Conservation (phyloP, 2,329 filamentous ascomycete genomes). For the Aspergillus thermomutatus region DNA sequence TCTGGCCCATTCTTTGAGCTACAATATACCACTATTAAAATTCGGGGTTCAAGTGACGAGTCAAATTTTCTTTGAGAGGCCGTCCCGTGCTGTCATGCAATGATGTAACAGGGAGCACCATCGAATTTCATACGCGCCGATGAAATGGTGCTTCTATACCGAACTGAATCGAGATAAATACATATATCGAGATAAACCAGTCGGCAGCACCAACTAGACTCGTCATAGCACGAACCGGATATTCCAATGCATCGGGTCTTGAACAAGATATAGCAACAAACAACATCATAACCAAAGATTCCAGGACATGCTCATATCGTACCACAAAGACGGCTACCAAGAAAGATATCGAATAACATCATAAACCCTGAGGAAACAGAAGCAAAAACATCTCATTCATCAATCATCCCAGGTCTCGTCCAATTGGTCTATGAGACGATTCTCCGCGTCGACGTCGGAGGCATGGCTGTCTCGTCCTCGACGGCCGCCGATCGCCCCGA, state of each 20-base stretch:
- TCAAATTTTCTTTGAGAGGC: no score
- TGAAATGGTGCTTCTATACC: neutral
- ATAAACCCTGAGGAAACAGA: neutral
- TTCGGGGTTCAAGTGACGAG: no score
- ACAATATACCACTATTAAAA: no score
- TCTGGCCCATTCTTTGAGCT: no score
- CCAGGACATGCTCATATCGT: neutral
- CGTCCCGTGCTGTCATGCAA: no score
- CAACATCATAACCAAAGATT: neutral
- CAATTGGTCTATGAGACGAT: slow-evolving; percentile 88
- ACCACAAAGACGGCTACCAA: neutral
- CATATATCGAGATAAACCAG: neutral
- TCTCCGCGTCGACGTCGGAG: slow-evolving; percentile 70
- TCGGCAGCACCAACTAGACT: neutral
- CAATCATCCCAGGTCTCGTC: slow-evolving; percentile 95
- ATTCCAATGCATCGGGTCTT: neutral
- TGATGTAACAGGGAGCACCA: no score
- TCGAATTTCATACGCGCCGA: no score
- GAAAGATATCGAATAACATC: neutral
- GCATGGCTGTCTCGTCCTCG: slow-evolving; percentile 11
- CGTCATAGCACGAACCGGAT: neutral
- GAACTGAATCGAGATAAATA: neutral
- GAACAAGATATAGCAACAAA: neutral
- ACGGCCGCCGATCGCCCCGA: slow-evolving; percentile 34
- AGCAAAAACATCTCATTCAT: neutral